Conservation (phyloP, 805 yeast species). For the Teunomyces aglyptinius region DNA sequence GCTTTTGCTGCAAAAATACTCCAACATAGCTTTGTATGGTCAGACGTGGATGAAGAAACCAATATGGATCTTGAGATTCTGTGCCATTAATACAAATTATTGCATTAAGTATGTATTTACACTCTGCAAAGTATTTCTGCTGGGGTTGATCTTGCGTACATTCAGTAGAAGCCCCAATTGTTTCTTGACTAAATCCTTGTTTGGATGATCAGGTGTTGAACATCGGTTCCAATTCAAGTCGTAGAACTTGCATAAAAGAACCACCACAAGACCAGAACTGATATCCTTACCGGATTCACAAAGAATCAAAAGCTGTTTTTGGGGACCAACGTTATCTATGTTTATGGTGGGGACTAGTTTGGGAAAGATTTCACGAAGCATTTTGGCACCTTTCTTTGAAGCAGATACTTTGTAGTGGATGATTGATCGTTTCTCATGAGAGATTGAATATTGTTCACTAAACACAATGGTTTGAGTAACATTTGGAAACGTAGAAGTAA, state of each 20-base stretch:
- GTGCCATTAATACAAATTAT: background rate
- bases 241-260: slow-evolving; percentile 48
- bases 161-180: slow-evolving; percentile 53
- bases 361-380: slow-evolving; percentile 49
- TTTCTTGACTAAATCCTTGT: slow-evolving; percentile 54
- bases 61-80: background rate
- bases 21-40: slow-evolving; percentile 25
- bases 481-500: slow-evolving; percentile 1
- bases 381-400: slow-evolving; percentile 67
- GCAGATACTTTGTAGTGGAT: slow-evolving; percentile 21
- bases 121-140: slow-evolving; percentile 73
- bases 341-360: slow-evolving; percentile 30
- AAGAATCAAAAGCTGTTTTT: slow-evolving; percentile 38
- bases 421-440: slow-evolving; percentile 10
- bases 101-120: slow-evolving; percentile 55
- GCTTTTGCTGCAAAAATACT: slow-evolving; percentile 37
- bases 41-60: slow-evolving; percentile 14
- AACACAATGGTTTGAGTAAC: slow-evolving; percentile 22
- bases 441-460: slow-evolving; percentile 16
- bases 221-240: slow-evolving; percentile 38
- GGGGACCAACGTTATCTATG: slow-evolving; percentile 5
- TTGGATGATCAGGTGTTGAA: slow-evolving; percentile 9
- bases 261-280: slow-evolving; percentile 58
- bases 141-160: slow-evolving; percentile 61
- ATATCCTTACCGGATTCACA: slow-evolving; percentile 69